Base-by-base conservation (phyloP, 768 basidiomycete species). In the Xerocomus potaroensis region DNA sequence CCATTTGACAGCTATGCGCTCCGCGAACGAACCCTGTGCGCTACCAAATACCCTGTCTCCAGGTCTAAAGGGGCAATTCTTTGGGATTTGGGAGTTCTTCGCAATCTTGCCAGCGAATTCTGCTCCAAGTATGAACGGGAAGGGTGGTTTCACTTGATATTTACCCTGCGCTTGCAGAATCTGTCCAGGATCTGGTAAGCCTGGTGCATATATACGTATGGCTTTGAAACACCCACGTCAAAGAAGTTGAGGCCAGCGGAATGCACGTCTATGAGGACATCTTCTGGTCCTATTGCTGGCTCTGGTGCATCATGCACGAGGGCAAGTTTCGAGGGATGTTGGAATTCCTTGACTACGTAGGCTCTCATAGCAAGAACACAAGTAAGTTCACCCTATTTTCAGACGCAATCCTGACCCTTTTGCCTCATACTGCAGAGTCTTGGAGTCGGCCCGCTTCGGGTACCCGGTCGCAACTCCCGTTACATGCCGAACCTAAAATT, bases 21-120 rank as follows among this genome's bases (percentile, higher is more conserved):
- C 94, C 2, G 84, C 89, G 64, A 80, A 91, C 2, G 83, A 72
- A 6, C 94, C 96, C 59, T 88, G 83, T 0, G 72, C 74, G 11
- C 78, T 78, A 6, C 95, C 94, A 55, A 96, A 95, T 0, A 99
- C 88, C 33, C 90, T 73, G 52, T 96, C 90, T 4, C 95, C 95
- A 3, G 75, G 79, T 59, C 83, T 81, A 58, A 83, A 88, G 0
- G 77, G 75, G 61, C 91, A 95, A 7, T 82, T 87, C 23, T 74
- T 61, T 4, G 94, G 94, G 19, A 95, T 83, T 19, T 83, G 85
- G 4, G 88, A 91, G 50, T 75, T 65, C 14, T 59, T 51, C 8
- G 86, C 73, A 49, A 98, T 82, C 46, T 68, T 74, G 0, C 95
- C 95, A 3, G 92, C 80, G 58, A 97, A 88, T 65, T 99, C 89